Percentiles rank a stretch among this genome's conserved stretches.
Evolutionary conservation across 345 rosid genomes (phyloP).

Genomic region (Tarenaya hassleriana): DNA sequence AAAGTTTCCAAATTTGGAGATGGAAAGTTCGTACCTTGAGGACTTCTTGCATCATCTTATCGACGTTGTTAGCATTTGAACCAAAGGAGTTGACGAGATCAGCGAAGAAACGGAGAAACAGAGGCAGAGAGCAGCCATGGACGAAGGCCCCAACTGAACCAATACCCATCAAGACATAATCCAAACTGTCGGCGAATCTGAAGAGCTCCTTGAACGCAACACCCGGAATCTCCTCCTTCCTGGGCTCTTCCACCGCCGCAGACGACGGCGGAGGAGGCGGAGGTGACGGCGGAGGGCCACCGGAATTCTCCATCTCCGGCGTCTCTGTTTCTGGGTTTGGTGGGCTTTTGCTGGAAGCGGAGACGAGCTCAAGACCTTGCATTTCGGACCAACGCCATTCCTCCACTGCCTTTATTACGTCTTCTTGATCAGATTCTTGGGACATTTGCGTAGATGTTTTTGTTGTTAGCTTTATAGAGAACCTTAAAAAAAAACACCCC

Average conservation of each 20-base stretch:
- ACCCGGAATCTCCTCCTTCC: constrained; percentile 44
- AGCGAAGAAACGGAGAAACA: constrained; percentile 93
- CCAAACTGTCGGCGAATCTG: constrained; percentile 94
- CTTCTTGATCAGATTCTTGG: constrained; percentile 43
- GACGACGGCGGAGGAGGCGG: constrained; percentile 21
- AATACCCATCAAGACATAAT: constrained; percentile 88
- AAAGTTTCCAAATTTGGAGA: constrained; percentile 3
- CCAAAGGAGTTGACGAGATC: constrained; percentile 99
- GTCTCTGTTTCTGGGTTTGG: constrained; percentile 20
- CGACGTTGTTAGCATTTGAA: constrained; percentile 78
- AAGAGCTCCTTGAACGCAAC: constrained; percentile 78
- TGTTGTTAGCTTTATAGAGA: constrained; percentile 34
- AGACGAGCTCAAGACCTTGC: constrained; percentile 92
- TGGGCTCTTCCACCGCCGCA: constrained; percentile 27
- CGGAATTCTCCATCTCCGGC: constrained; percentile 49
- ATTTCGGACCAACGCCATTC: constrained; percentile 97
- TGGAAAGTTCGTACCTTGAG: constrained; percentile 51
- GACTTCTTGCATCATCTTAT: constrained; percentile 97
- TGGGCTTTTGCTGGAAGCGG: constrained; percentile 32
- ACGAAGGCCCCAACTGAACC: constrained; percentile 93
- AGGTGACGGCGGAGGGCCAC: constrained; percentile 25
- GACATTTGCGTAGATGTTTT: constrained; percentile 63
- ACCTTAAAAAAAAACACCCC: constrained; percentile 29
- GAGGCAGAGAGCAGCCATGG: constrained; percentile 90
- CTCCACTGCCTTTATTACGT: constrained; percentile 65